Base-by-base conservation (phyloP, 805 yeast species). In the Starmerella asiatica region DNA sequence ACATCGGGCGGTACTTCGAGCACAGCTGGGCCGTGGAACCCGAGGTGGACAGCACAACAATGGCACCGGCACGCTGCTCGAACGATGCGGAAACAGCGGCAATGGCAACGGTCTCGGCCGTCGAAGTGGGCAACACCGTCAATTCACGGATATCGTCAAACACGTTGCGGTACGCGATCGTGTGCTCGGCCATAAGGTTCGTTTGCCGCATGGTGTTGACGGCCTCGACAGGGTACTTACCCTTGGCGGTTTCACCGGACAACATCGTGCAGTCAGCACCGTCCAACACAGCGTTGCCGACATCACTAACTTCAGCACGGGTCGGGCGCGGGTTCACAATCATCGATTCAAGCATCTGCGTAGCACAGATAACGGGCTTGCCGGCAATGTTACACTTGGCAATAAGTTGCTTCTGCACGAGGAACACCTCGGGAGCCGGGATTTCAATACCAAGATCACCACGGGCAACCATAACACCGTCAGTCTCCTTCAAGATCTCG, bases 251-350 rank as follows among this genome's bases (percentile, higher is more conserved):
- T 73, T 91, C 98, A 65, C 98, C 98, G 43, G 94, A 81, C 64
- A 91, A 76, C 98, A 91, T 91, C 63, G 91, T 97, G 81, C 98
- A 91, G 72, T 91, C 98, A 59, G 97, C 96, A 69, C 98, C 98
- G 61, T 91, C 98, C 62, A 91, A 75, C 53, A 91, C 82, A 56
- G 98, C 98, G 68, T 91, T 91, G 70, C 98, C 98, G 50, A 91
- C 98, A 66, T 91, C 98, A 42, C 94, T 79, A 47, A 91, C 98
- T 71, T 91, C 98, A 55, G 98, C 98, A 72, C 98, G 82, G 63
- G 98, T 91, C 68, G 98, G 98, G 69, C 98, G 81, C 65, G 98
- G 98, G 80, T 91, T 91, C 71, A 80, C 84, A 47, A 97, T 91
- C 98, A 91, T 91, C 45, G 96, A 84, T 71, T 91, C 98, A 65